Base-by-base conservation (phyloP, 2,329 filamentous ascomycete species). In the Hypoxylon sp. region DNA sequence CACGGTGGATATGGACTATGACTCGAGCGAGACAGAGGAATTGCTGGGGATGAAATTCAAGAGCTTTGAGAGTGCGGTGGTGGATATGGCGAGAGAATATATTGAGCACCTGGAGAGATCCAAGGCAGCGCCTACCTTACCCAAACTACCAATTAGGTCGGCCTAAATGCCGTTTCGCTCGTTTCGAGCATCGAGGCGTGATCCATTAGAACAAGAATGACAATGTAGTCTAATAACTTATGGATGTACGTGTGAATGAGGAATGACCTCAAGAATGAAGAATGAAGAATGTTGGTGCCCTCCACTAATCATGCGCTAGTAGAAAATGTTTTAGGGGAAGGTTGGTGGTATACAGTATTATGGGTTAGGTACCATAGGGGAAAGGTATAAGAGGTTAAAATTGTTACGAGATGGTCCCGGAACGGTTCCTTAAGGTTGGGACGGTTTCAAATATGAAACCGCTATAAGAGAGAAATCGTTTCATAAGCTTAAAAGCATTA, bases 71-170 rank as follows among this genome's bases (percentile, higher is more conserved):
- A 65, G 25, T 21, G 69, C 71, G 1, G 69, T 75, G 1, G 46
- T 72, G 30, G 73, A 75, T 32, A 73, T 73, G 3, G 74, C 68
- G 0, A 41, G 36, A 6, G 73, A 75, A 49, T 75, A 75, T 63
- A 69, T 75, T 17, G 73, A 74, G 59, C 67, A 55, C 32, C 9
- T 69, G 34, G 48, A 25, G 4, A 32, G 28, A 30, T 30, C 28
- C 28, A 30, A 30, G 9, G 28, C 28, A 30, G 28, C 28, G 28
- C 5, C 28, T 30, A 30, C 23, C n/a, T n/a, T 23, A 23, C 23
- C 23, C 5, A 23, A 30, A 7, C 28, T 7, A 30, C 28, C 28
- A 30, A 7, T 30, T 30, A 30, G 5, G 28, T 30, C 28, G 28
- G 28, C 6, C 6, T 30, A 30, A 30, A 38, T 38, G 34, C 14